Evolutionary conservation across 805 yeast genomes (phyloP).

Genomic region (Suhomyces tanzawaensis): DNA sequence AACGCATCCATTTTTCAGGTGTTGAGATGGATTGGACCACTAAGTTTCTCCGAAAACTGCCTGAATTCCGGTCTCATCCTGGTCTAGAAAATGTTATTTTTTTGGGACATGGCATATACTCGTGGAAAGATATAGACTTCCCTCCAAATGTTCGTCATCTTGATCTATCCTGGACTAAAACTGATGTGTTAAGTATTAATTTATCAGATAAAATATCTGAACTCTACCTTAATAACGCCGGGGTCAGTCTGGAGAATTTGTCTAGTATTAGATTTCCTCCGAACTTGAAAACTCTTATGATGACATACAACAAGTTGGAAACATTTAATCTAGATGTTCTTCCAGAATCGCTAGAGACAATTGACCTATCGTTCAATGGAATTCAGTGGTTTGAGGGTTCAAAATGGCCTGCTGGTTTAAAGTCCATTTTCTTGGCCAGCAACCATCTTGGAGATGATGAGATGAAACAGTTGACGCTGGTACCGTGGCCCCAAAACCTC

Average conservation of each 20-base stretch:
- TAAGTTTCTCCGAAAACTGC: constrained; percentile 1
- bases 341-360: constrained; percentile 27
- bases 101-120: constrained; percentile 29
- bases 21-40: constrained; percentile 16
- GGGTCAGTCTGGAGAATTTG: constrained; percentile 14
- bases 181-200: constrained; percentile 22
- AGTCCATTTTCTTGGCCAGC: constrained; percentile 21
- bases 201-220: constrained; percentile 23
- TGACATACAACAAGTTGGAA: constrained; percentile 27
- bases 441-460: constrained; percentile 20
- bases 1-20: constrained; percentile 29
- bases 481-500: constrained; percentile 25
- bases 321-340: constrained; percentile 22
- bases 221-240: constrained; percentile 32
- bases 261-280: constrained; percentile 16
- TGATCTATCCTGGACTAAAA: constrained; percentile 37
- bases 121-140: constrained; percentile 28
- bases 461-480: constrained; percentile 14
- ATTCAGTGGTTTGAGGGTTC: constrained; percentile 9
- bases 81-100: constrained; percentile 26
- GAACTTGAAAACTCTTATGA: constrained; percentile 29
- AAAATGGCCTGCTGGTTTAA: constrained; percentile 27
- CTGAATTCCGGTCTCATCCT: constrained; percentile 10
- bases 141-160: constrained; percentile 26
- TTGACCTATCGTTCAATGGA: constrained; percentile 28